Base-by-base conservation (phyloP, 164 flowering plant species). In the Magnolia officinalis region DNA sequence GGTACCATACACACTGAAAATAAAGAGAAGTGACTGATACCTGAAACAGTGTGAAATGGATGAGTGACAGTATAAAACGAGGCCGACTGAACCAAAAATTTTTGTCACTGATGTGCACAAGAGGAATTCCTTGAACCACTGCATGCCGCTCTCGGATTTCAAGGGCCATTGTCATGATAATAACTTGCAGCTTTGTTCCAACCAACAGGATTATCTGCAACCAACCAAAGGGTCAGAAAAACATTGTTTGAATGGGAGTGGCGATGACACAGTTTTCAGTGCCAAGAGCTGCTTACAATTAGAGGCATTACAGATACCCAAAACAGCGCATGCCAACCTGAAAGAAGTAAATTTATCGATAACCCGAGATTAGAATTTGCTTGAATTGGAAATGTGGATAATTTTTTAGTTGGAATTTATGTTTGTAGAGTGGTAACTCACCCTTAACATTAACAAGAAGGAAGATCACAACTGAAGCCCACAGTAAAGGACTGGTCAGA, bases 51-150 rank as follows among this genome's bases (percentile, higher is more conserved):
- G 91, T 85, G 76, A 87, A 90, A 78, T 94, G 99, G 80, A 96
- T 91, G 71, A 93, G 91, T 82, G 84, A 80, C 31, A 96, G 91
- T 76, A 93, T 72, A 55, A 94, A 74, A 10, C 78, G 79, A 50
- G 98, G 98, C 86, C 88, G 79, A 63, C 86, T 49, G 76, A 96
- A 93, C 99, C 99, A 94, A 82, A 96, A 96, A 79, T 93, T 85
- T 16, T 74, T 77, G 83, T 96, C 98, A 4, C 93, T 85, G 81
- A 92, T 92, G 86, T 92, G 89, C 49, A 93, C 98, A 67, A 94
- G 91, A 13, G 99, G 98, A 76, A 94, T 94, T 78, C 99, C 98
- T 82, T 94, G 97, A 70, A 96, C 92, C 11, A 94, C 97, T 10
- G 97, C 95, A 82, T 96, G 99, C 75, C 87, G 89, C 79, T 96